Base-by-base conservation (phyloP, 2,329 filamentous ascomycete species). In the Beauveria bassiana region DNA sequence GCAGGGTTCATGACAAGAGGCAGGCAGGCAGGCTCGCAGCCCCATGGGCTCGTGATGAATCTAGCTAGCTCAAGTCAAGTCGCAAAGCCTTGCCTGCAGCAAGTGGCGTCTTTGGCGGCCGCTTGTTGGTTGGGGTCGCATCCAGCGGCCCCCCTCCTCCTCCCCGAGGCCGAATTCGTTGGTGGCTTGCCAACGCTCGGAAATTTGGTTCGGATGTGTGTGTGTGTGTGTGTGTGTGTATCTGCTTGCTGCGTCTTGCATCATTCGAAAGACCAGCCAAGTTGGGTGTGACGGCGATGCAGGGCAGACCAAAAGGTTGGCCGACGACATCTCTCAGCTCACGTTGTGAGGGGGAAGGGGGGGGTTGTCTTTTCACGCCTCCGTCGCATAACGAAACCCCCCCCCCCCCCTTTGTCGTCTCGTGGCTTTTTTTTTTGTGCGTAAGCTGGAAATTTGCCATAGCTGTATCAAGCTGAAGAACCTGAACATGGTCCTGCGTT, bases 61-160 rank as follows among this genome's bases (percentile, higher is more conserved):
- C 10, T 34, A 34, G 31, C 12, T 14, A 34, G 31, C 12, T 10
- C 31, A 34, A 34, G 10, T 10, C 31, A 34, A 34, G 31, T 14
- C 12, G 31, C 12, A 34, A 34, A 34, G 31, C 31, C 12, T 34
- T 34, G 31, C 31, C 12, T 34, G 31, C 40, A 42, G 40, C 20
- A 16, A 16, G 56, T 53, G 58, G 58, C 58, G 58, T 60, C 57
- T 45, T 52, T 59, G 46, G 38, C 46, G 24, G 26, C 47, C 38
- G 47, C 47, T 45, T 45, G 57, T 59, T 52, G 57, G 57, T 43
- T 59, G n/a, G 26, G 34, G 5, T 22, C 2, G 38, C 40, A 24
- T 42, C 47, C 20, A 22, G 20, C 28, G 18, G 22, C 22, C 42
- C 38, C 54, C 9, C 53, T 9, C 42, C n/a, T 46, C 26, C 26